phyloP scores from a whole-genome alignment of 148 eudicot species.

The Persicaria maculosa region DNA sequence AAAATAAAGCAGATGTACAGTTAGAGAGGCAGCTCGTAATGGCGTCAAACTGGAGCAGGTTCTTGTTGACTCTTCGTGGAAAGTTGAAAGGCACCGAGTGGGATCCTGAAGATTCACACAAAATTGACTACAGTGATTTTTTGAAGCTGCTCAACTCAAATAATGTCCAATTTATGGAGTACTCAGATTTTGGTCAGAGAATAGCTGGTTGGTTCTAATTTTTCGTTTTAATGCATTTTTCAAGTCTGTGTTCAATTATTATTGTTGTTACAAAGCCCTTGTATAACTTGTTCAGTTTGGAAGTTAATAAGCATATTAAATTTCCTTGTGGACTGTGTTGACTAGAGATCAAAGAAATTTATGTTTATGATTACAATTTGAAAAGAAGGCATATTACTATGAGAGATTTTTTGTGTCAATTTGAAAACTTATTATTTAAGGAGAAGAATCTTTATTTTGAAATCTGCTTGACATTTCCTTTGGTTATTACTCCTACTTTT shows the following conservation, averaged over 20 bases:
- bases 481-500: neutral
- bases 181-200: conserved; percentile 77
- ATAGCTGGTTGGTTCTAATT: conserved; percentile 48
- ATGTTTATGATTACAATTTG: neutral
- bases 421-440: neutral
- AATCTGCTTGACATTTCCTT: conserved; percentile 1
- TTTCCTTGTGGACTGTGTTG: neutral
- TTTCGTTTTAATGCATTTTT: neutral
- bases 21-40: conserved; percentile 84
- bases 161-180: conserved; percentile 86
- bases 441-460: neutral
- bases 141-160: conserved; percentile 61
- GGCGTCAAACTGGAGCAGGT: conserved; percentile 95
- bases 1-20: conserved; percentile 71
- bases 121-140: conserved; percentile 78
- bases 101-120: conserved; percentile 79
- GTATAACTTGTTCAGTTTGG: neutral
- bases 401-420: too few species aligned
- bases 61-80: conserved; percentile 62
- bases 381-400: neutral
- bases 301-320: neutral
- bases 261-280: neutral
- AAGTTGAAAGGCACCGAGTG: conserved; percentile 85
- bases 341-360: neutral
- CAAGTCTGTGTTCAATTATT: neutral